Evolutionary conservation across 495 filamentous ascomycete genomes (phyloP), one percentile per base, ranked within the genome.

Genomic region (Daldinia grandis): DNA sequence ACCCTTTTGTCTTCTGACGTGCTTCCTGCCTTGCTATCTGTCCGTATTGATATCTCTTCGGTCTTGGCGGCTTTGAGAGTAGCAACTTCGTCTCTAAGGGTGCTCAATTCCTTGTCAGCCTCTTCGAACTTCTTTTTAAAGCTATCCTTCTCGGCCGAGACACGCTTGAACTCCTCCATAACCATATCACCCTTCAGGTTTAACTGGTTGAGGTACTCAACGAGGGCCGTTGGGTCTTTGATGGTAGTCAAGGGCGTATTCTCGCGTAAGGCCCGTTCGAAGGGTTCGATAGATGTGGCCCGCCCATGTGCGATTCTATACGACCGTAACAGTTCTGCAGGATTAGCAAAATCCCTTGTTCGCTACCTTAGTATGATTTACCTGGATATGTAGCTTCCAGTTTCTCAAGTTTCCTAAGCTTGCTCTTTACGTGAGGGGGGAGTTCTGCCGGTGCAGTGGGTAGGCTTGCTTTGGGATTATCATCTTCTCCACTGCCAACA

Each of bases 161-260:
- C 88, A 0, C 93, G 87, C 80, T 93, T 97, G n/a, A 97, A 82
- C 77, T 99, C 95, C 17, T 97, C 91, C 85, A 93, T 86, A 1
- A 95, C 88, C 89, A 99, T 93, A 69, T 97, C 93, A 9, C 89
- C 88, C 68, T 94, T 94, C 27, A 93, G 79, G 58, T 90, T 92
- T 40, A 97, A 81, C 78, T 97, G 93, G 69, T 90, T 95, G n/a
- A 99, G 85, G 76, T 98, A 99, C 79, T 98, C 95, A 3, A 95
- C 89, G 31, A 99, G 81, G 1, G 93, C 90, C 67, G 88, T 87
- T 0, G 94, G 92, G 64, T 99, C 96, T 58, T 83, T 86, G 63
- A 98, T 97, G 3, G 92, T 92, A 15, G 93, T 91, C 21, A 98
- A 80, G 0, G 95, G 95, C 0, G 96, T 98, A 65, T 94, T 92